Percentiles rank a stretch among this genome's conserved stretches.
Evolutionary conservation across 192 early-diverging fungal species (phyloP).

Genomic region (Mortierella alpina): DNA sequence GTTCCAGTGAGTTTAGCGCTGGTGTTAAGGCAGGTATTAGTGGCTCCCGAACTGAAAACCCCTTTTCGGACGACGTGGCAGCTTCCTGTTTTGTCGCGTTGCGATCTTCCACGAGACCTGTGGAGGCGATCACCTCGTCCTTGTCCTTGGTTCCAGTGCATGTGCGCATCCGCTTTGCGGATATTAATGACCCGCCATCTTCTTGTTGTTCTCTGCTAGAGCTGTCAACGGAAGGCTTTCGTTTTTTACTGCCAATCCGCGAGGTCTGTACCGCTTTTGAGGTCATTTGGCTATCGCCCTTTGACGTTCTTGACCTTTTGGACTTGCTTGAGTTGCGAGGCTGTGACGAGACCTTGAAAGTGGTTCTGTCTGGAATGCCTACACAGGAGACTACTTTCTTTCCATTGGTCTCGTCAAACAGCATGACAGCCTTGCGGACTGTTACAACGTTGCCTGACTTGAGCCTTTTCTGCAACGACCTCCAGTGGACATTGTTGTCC

Average conservation of each 20-base stretch:
- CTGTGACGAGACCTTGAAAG: neutral
- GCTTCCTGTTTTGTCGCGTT: too few species aligned
- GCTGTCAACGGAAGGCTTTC: too few species aligned
- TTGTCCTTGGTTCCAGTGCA: too few species aligned
- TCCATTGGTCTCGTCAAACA: neutral
- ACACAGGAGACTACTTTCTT: slow-evolving; percentile 2
- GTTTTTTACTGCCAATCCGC: too few species aligned
- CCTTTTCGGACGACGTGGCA: neutral
- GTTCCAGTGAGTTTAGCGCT: neutral
- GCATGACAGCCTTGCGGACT: slow-evolving; percentile 5
- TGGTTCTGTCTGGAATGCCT: neutral
- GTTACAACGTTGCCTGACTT: neutral
- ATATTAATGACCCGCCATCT: too few species aligned
- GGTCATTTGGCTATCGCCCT: too few species aligned
- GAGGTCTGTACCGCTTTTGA: too few species aligned
- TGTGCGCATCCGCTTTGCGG: too few species aligned
- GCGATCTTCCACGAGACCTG: neutral
- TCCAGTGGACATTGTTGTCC: too few species aligned
- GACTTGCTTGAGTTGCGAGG: too few species aligned
- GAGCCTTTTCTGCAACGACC: neutral
- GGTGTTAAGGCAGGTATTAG: neutral
- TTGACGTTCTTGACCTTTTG: neutral
- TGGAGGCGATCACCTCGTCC: neutral
- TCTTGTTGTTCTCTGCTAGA: too few species aligned
- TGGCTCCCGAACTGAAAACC: neutral